Base-by-base conservation (phyloP, 1,284 basidiomycete genomes). In the Puccinia coronata region DNA sequence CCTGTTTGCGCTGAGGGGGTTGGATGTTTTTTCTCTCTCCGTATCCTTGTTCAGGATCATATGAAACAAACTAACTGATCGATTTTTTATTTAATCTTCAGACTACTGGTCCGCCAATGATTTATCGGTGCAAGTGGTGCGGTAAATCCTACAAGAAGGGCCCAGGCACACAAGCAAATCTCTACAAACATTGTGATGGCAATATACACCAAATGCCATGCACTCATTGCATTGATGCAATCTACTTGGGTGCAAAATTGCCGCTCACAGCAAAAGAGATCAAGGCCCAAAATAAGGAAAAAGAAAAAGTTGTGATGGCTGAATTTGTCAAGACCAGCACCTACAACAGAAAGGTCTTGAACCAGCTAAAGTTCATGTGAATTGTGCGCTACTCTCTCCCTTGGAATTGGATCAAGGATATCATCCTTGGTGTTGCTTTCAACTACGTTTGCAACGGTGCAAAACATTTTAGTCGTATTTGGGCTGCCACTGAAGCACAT, bases 401-500 rank as follows among this genome's bases (percentile, higher is more conserved):
- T 12, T 65, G 31, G 31, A 57, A 28, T 31, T 28, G 55, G 55
- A 57, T 57, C 55, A 16, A 57, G 6, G 55, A 57, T 8, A 12
- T 28, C 31, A 8, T 57, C 6, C n/a, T 25, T 57, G 2, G n/a
- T 2, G 4, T 57, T 5, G 55, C 55, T 20, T 70, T 70, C 25
- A 51, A 70, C 25, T 70, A 70, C 14, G 47, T n/a, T 23, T 25
- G 14, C 1, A 23, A 34, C 11, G 9, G 25, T 11, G 41, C 51
- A n/a, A 9, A 28, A 11, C 2, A 49, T n/a, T 70, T 31, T 23
- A 28, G n/a, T 31, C 47, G 43, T 14, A 31, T 20, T 34, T 70
- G 41, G 67, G 67, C 67, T 2, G 67, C 67, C 28, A 70, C n/a
- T 51, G 67, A 70, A 20, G 67, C 67, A 2, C 67, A 70, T 51